phyloP scores from a whole-genome alignment of 306 rosid genomes.

The Cicer pinnatifidum region DNA sequence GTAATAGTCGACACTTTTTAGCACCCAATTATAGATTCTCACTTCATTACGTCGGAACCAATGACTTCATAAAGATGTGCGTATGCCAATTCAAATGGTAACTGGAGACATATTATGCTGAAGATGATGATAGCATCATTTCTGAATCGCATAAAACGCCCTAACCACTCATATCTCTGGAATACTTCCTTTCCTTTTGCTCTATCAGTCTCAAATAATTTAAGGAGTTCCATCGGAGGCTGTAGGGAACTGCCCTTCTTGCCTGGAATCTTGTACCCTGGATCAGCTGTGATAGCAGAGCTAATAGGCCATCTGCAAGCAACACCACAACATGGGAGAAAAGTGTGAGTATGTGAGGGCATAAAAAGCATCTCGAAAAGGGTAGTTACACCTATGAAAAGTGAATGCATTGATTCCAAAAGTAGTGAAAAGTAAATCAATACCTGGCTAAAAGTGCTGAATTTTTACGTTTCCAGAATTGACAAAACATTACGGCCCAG shows the following conservation, averaged over 20 bases:
- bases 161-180: constrained; percentile 88
- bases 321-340: constrained; percentile 37
- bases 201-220: constrained; percentile 64
- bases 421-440: constrained; percentile 12
- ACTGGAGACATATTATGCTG: constrained; percentile 92
- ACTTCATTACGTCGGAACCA: constrained; percentile 69
- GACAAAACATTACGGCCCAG: constrained; percentile 93
- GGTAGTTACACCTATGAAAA: background rate
- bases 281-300: constrained; percentile 57
- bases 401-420: constrained; percentile 16
- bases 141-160: constrained; percentile 80
- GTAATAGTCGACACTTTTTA: constrained; percentile 5
- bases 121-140: constrained; percentile 79
- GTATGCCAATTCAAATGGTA: constrained; percentile 94
- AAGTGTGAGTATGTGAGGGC: background rate
- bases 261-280: constrained; percentile 58
- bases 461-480: constrained; percentile 97
- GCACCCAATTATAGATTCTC: constrained; percentile 49
- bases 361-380: constrained; percentile 21
- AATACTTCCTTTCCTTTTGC: constrained; percentile 66
- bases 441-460: constrained; percentile 91
- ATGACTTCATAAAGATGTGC: constrained; percentile 88
- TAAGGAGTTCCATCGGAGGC: constrained; percentile 58
- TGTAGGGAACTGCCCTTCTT: constrained; percentile 56
- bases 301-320: constrained; percentile 81